Evolutionary conservation across 2,329 filamentous ascomycete genomes (phyloP).

Genomic region (Fusarium burgessii): DNA sequence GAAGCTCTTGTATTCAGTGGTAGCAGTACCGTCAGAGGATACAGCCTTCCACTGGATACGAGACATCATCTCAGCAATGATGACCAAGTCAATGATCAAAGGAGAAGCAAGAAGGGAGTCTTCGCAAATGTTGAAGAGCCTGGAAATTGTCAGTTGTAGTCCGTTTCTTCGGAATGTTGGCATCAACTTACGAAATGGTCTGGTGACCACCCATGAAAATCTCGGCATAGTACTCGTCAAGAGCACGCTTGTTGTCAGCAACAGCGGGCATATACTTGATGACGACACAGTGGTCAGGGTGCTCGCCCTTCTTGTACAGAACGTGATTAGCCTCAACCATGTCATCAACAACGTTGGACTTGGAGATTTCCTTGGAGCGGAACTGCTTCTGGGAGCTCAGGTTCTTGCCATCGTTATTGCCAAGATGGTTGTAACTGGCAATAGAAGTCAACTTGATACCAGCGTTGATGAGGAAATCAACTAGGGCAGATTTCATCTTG

Average conservation of each 20-base stretch:
- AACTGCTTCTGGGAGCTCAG: conserved; percentile 97
- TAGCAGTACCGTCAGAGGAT: conserved; percentile 62
- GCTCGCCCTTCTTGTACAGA: conserved; percentile 90
- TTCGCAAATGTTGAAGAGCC: conserved; percentile 98
- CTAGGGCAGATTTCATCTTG: conserved; percentile 99
- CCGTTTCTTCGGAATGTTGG: neutral
- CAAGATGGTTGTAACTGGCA: conserved; percentile 98
- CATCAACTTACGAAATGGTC: conserved; percentile 79
- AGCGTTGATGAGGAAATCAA: conserved; percentile 98
- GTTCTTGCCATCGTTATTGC: conserved; percentile 99
- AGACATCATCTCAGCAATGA: conserved; percentile 98
- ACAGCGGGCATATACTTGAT: conserved; percentile 99
- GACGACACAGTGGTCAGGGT: conserved; percentile 97
- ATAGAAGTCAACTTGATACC: conserved; percentile 99
- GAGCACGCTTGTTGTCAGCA: conserved; percentile 97
- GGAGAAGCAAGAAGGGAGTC: conserved; percentile 96
- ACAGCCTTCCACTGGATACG: conserved; percentile 90
- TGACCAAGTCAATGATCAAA: conserved; percentile 94
- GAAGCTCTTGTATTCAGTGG: conserved; percentile 87
- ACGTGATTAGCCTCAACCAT: conserved; percentile 97
- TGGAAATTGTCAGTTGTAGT: conserved; percentile 53
- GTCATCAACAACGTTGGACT: conserved; percentile 99
- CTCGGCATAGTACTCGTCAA: conserved; percentile 99
- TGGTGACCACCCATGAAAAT: conserved; percentile 99
- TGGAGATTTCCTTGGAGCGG: conserved; percentile 99